These are phyloP conservation scores for Ampelomyces quisqualis DNA, from an alignment of 2,329 filamentous ascomycete species.

Conservation along the genomic window DNA sequence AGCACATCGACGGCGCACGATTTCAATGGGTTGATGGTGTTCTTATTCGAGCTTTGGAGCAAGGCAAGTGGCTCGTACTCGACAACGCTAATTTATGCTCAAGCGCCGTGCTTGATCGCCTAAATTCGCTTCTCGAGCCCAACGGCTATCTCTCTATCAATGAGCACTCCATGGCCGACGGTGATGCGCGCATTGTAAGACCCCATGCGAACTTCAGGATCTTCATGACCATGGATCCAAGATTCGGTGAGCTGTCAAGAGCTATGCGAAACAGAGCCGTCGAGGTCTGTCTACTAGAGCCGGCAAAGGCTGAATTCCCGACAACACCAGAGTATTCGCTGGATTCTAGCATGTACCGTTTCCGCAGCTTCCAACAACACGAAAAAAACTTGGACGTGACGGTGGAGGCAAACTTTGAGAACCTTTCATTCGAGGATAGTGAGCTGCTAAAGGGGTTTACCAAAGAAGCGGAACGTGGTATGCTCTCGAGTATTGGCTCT, in stretches of 20 bases:
- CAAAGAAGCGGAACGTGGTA: constrained; percentile 24
- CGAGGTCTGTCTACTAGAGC: constrained; percentile 71
- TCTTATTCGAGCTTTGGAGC: constrained; percentile 80
- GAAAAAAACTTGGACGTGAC: constrained; percentile 10
- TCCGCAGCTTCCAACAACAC: constrained; percentile 31
- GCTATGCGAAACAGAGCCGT: constrained; percentile 96
- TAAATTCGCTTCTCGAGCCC: constrained; percentile 92
- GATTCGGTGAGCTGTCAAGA: constrained; percentile 88
- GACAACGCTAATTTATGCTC: constrained; percentile 98
- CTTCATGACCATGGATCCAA: constrained; percentile 90
- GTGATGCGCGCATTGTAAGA: constrained; percentile 73
- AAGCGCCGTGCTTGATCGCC: constrained; percentile 85
- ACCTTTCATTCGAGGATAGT: constrained; percentile 39
- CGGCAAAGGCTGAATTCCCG: constrained; percentile 4
- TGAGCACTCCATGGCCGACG: constrained; percentile 82
- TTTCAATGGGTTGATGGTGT: constrained; percentile 98
- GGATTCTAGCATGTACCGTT: constrained; percentile 44
- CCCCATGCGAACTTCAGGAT: constrained; percentile 88
- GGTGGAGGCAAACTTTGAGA: constrained; percentile 34
- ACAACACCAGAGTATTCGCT: constrained; percentile 31
- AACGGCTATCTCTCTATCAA: constrained; percentile 87
- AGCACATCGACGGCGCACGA: constrained; percentile 66
- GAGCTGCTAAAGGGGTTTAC: constrained; percentile 33
- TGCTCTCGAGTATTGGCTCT: constrained; percentile 5
- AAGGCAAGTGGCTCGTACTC: constrained; percentile 88